A percentile compares a stretch with the other conserved stretches of the same genome.
phyloP scores from a whole-genome alignment of 148 eudicot species.

The Vaccinium vitisidaea region DNA sequence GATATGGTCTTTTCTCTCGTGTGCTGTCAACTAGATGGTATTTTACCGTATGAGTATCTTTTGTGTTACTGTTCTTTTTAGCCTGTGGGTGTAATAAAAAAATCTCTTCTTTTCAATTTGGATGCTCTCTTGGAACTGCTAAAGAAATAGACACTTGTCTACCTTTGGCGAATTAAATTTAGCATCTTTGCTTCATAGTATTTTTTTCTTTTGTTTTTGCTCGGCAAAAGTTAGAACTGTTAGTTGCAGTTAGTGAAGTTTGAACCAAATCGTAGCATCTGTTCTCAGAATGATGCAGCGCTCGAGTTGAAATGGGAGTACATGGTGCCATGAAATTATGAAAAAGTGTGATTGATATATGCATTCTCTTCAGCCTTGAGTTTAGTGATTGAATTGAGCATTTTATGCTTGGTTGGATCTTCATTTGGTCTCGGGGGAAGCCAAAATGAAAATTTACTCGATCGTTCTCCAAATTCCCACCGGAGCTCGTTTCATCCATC shows the following conservation, averaged over 20 bases:
- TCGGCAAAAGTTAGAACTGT: too few relatives aligned
- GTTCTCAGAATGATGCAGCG: neutral
- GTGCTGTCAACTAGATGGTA: neutral
- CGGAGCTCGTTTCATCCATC: neutral
- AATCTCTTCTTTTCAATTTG: neutral
- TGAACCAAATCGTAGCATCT: neutral
- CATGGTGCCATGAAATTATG: neutral
- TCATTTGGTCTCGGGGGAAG: neutral
- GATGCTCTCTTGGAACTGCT: neutral
- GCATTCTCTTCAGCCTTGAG: neutral
- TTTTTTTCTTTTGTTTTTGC: neutral
- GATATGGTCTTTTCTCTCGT: constrained; percentile 7
- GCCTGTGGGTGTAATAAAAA: neutral
- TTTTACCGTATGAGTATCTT: neutral
- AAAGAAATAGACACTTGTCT: neutral
- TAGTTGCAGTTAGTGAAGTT: too few relatives aligned
- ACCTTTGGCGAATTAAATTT: neutral
- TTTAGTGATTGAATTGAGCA: neutral
- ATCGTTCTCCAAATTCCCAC: neutral
- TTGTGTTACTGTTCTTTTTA: neutral
- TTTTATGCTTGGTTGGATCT: neutral
- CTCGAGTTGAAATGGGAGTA: too few relatives aligned
- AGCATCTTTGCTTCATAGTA: neutral
- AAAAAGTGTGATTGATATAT: neutral
- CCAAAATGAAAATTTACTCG: too few relatives aligned